A percentile compares a stretch with the other conserved stretches of the same genome.
Evolutionary conservation across 768 basidiomycete species (phyloP).

Genomic region (Pulveroboletus sp.): DNA sequence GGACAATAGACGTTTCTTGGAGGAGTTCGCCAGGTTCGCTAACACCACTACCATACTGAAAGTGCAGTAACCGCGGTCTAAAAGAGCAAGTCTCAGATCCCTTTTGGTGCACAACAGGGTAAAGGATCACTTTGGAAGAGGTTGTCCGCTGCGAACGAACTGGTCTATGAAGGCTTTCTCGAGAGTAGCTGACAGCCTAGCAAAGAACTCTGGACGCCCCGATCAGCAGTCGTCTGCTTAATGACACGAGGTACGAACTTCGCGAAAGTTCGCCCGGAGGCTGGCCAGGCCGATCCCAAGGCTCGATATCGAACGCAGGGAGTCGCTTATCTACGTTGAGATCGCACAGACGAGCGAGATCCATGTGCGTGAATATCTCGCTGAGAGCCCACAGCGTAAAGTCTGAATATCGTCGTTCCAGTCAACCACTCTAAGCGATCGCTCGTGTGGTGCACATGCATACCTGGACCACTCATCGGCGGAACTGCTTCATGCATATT

Average conservation of each 20-base stretch:
- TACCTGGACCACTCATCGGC: constrained; percentile 35
- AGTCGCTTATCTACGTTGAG: constrained; percentile 51
- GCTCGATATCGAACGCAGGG: constrained; percentile 40
- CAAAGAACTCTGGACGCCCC: constrained; percentile 44
- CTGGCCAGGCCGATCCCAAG: constrained; percentile 34
- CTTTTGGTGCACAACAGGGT: not conserved
- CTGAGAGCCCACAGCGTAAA: constrained; percentile 51
- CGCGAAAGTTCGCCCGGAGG: constrained; percentile 41
- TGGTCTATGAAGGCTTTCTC: constrained; percentile 42
- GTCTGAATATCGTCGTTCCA: constrained; percentile 31
- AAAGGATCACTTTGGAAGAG: constrained; percentile 28
- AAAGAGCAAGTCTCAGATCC: not conserved
- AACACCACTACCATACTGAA: constrained; percentile 48
- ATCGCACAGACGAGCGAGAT: constrained; percentile 54
- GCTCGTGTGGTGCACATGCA: constrained; percentile 18
- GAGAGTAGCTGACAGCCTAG: constrained; percentile 37
- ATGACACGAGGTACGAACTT: constrained; percentile 25
- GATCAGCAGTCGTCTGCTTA: constrained; percentile 10
- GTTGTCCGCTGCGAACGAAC: constrained; percentile 29
- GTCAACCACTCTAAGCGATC: not conserved
- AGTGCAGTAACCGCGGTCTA: constrained; percentile 46
- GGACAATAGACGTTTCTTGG: constrained; percentile 45
- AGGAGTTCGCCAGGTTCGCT: constrained; percentile 28
- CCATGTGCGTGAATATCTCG: constrained; percentile 67
- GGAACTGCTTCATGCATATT: constrained; percentile 17